Percentiles rank a stretch among this genome's conserved stretches.
Evolutionary conservation across 306 rosid genomes (phyloP).

Genomic region (Lathyrus oleraceus): DNA sequence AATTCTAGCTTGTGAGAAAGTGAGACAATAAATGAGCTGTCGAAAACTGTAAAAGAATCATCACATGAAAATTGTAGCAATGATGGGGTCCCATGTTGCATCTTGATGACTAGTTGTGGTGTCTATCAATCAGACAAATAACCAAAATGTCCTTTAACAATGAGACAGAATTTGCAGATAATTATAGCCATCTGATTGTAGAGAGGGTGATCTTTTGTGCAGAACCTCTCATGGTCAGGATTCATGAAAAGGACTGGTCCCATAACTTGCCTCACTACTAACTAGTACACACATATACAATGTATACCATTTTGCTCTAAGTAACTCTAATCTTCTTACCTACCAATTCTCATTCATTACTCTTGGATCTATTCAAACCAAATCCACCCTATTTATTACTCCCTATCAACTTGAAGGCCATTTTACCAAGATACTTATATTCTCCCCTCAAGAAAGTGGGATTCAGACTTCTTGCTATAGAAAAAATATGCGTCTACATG

Average conservation of each 20-base stretch:
- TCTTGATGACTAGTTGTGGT: slow-evolving; percentile 39
- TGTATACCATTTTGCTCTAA: slow-evolving; percentile 45
- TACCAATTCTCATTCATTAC: slow-evolving; percentile 39
- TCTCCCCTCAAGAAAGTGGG: neutral
- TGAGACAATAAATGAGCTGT: slow-evolving; percentile 62
- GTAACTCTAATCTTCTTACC: slow-evolving; percentile 47
- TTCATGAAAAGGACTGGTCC: slow-evolving; percentile 48
- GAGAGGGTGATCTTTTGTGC: slow-evolving; percentile 42
- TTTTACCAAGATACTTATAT: slow-evolving; percentile 36
- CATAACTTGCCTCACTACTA: slow-evolving; percentile 27
- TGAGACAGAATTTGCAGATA: slow-evolving; percentile 55
- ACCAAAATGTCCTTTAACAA: slow-evolving; percentile 62
- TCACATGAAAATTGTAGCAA: slow-evolving; percentile 47
- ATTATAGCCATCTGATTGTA: slow-evolving; percentile 53
- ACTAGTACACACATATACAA: slow-evolving; percentile 35
- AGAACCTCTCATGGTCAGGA: slow-evolving; percentile 51
- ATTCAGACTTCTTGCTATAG: too few species aligned
- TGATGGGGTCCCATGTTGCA: slow-evolving; percentile 47
- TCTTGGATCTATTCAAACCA: slow-evolving; percentile 36
- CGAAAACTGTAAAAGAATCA: slow-evolving; percentile 39
- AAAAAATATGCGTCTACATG: neutral
- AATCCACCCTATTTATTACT: slow-evolving; percentile 42
- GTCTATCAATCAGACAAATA: slow-evolving; percentile 43
- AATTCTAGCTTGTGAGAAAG: slow-evolving; percentile 29
- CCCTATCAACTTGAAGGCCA: slow-evolving; percentile 6